Evolutionary conservation across 163 green algal genomes (phyloP), one percentile per base, ranked within the genome.

Genomic region (Scenedesmus sp.): DNA sequence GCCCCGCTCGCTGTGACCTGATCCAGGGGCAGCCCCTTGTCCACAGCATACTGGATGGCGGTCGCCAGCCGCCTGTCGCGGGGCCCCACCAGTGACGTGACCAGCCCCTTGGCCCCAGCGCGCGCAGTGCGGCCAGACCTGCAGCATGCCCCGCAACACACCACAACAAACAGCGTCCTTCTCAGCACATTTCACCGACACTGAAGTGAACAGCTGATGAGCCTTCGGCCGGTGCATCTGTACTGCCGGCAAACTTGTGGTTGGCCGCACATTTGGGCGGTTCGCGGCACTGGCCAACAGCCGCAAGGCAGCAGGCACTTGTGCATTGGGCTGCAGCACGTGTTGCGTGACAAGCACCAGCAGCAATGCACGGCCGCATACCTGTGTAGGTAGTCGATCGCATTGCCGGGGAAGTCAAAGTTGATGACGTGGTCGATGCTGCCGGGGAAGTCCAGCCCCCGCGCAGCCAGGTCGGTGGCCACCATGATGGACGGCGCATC

Each of bases 381-480:
- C 85, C 85, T 93, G 93, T 99, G 98, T 37, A 99, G 94, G 94
- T 99, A 99, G 92, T 99, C 98, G 35, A 96, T 91, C 1, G 90
- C 61, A 40, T 81, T 95, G 42, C 26, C 91, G 0, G 98, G 98
- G 86, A 99, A 99, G 94, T 99, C 98, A 94, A 99, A 99, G 93
- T 99, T 99, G 88, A 99, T 88, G 10, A 99, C 97, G 90, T 99
- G 96, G 93, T 99, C 97, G 1, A 99, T 97, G 51, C 80, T 86
- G 16, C 94, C 96, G 0, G 97, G 94, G 68, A 99, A 97, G 92
- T 98, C 96, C 49, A 98, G 90, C 16, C 97, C 97, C 61, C 97
- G 95, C 12, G 98, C 98, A 0, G 98, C 98, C 42, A 99, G 93
- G 94, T 99, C 98, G 13, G 97, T 99, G 92, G 95, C 97, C 59